phyloP scores from a whole-genome alignment of 2,329 filamentous ascomycete species.

The Diaporthe aspalathi region DNA sequence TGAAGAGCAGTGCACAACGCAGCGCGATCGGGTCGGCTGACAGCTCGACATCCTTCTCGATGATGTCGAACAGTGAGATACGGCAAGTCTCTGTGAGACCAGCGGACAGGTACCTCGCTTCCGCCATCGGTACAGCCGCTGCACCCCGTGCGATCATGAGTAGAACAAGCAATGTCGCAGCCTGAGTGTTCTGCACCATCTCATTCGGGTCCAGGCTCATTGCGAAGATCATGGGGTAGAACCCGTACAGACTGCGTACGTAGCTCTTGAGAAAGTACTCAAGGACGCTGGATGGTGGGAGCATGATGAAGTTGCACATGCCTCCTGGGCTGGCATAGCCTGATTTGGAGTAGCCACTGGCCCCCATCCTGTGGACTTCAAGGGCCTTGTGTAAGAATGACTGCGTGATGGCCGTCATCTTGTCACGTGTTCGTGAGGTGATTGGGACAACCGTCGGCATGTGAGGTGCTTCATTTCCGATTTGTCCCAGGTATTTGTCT shows the following conservation, averaged over 20 bases:
- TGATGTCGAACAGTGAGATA: constrained; percentile 77
- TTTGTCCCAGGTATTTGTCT: constrained; percentile 54
- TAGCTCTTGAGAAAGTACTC: constrained; percentile 76
- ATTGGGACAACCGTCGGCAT: constrained; percentile 58
- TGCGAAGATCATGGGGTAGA: constrained; percentile 71
- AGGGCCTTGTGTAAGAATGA: constrained; percentile 77
- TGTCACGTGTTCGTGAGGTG: constrained; percentile 68
- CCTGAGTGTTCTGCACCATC: constrained; percentile 73
- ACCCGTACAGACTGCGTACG: constrained; percentile 73
- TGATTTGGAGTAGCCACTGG: constrained; percentile 53
- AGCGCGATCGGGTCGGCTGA: constrained; percentile 73
- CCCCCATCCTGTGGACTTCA: constrained; percentile 71
- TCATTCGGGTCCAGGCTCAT: constrained; percentile 74
- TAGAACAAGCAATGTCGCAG: constrained; percentile 73
- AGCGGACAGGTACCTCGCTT: constrained; percentile 73
- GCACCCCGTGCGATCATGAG: constrained; percentile 81
- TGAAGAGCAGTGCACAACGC: constrained; percentile 75
- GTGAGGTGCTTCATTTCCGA: constrained; percentile 50
- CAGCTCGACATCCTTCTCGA: constrained; percentile 78
- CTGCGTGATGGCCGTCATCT: constrained; percentile 78
- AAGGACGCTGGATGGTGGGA: constrained; percentile 74
- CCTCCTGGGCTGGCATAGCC: constrained; percentile 57
- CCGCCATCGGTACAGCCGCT: constrained; percentile 71
- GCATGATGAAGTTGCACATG: constrained; percentile 71
- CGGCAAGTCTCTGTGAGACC: constrained; percentile 78